These are phyloP conservation scores for Cercospora brassicicola DNA, from an alignment of 2,329 filamentous ascomycete species.

Conservation along the genomic window DNA sequence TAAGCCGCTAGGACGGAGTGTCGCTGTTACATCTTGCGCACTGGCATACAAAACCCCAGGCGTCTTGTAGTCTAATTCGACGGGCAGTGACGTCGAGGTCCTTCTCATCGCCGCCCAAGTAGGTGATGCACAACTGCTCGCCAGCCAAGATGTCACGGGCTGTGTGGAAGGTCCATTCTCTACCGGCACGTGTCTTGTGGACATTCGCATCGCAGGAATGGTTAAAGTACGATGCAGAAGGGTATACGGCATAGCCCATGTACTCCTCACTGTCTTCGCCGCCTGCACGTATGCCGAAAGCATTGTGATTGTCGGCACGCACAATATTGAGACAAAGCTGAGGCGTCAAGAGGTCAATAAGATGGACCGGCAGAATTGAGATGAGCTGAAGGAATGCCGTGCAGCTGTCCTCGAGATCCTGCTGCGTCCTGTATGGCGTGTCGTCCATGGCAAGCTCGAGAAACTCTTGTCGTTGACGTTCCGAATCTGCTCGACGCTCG, in stretches of 20 bases:
- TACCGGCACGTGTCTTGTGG: conserved; percentile 44
- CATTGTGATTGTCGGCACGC: conserved; percentile 48
- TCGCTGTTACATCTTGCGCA: conserved; percentile 43
- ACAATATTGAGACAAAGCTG: conserved; percentile 41
- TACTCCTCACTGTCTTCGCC: conserved; percentile 50
- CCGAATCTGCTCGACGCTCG: conserved; percentile 33
- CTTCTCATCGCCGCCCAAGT: conserved; percentile 51
- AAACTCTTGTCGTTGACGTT: conserved; percentile 38
- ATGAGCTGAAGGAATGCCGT: conserved; percentile 48
- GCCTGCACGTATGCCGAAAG: conserved; percentile 47
- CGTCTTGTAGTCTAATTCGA: conserved; percentile 41
- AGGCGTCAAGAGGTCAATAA: conserved; percentile 40
- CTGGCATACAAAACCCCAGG: conserved; percentile 50
- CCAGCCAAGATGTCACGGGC: conserved; percentile 40
- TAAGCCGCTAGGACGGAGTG: background rate
- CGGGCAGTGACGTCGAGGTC: conserved; percentile 41
- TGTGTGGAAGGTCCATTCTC: conserved; percentile 46
- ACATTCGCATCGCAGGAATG: conserved; percentile 50
- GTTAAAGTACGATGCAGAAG: conserved; percentile 51
- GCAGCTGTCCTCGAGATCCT: conserved; percentile 44
- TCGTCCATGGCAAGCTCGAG: conserved; percentile 44
- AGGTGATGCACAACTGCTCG: conserved; percentile 51
- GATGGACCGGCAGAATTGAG: conserved; percentile 41
- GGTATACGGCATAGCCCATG: conserved; percentile 52
- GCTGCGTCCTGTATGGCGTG: conserved; percentile 44